Evolutionary conservation across 345 rosid species (phyloP).

Genomic region (Mangifera indica): DNA sequence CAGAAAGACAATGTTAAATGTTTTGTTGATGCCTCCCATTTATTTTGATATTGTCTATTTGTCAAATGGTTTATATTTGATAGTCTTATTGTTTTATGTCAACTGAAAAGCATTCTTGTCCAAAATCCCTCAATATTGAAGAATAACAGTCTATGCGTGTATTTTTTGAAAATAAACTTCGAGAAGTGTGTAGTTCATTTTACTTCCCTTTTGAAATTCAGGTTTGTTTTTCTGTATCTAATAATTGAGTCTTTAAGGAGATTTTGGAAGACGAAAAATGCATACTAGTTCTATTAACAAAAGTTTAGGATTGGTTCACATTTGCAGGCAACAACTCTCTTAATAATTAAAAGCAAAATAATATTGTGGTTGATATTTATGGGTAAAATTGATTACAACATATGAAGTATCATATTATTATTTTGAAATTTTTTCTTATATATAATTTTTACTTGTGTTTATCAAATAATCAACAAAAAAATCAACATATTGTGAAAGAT

Average conservation of each 20-base stretch:
- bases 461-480: constrained; percentile 65
- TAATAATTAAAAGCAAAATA: no score
- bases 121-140: constrained; percentile 75
- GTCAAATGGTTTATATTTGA: neutral
- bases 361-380: no score
- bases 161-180: constrained; percentile 85
- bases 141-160: constrained; percentile 90
- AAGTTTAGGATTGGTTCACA: constrained; percentile 19
- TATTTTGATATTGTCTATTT: neutral
- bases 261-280: neutral
- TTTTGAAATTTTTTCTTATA: no score
- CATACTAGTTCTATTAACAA: constrained; percentile 9
- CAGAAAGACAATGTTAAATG: constrained; percentile 58
- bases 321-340: constrained; percentile 80
- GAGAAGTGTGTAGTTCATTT: constrained; percentile 95
- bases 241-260: neutral
- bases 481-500: no score
- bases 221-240: constrained; percentile 37
- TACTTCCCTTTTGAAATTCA: constrained; percentile 94
- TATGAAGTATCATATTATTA: no score
- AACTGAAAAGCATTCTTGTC: constrained; percentile 79
- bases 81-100: constrained; percentile 17
- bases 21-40: neutral
- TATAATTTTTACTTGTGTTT: no score
- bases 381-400: no score